Evolutionary conservation across 306 rosid species (phyloP).

Genomic region (Sophora flavescens): DNA sequence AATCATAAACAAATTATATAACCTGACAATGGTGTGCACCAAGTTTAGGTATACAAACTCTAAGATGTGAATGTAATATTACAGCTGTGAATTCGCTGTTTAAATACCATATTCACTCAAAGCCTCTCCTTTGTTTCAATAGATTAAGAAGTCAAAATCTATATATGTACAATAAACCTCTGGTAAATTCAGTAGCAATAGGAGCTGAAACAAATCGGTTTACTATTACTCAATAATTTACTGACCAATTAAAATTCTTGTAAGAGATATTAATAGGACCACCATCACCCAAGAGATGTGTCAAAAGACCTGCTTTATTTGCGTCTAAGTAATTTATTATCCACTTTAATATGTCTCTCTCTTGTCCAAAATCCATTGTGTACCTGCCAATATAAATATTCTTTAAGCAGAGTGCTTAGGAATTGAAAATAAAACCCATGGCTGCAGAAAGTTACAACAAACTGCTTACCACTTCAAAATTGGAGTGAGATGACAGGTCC

Average conservation of each 20-base stretch:
- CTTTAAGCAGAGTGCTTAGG: conserved; percentile 33
- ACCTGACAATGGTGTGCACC: neutral
- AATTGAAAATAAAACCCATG: conserved; percentile 5
- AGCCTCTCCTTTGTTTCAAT: neutral
- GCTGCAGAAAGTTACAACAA: neutral
- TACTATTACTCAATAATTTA: conserved; percentile 55
- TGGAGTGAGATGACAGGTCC: conserved; percentile 70
- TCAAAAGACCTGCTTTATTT: conserved; percentile 83
- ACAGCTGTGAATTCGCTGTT: neutral
- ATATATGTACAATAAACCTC: conserved; percentile 23
- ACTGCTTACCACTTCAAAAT: conserved; percentile 76
- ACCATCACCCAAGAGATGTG: conserved; percentile 87
- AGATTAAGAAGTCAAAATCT: conserved; percentile 24
- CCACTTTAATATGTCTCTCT: conserved; percentile 72
- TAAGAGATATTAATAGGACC: conserved; percentile 67
- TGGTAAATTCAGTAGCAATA: conserved; percentile 19
- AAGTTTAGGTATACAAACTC: neutral
- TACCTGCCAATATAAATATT: conserved; percentile 59
- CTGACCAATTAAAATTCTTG: conserved; percentile 74
- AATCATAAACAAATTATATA: no score
- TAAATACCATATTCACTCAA: no score
- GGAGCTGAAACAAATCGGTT: conserved; percentile 33
- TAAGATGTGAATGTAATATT: neutral
- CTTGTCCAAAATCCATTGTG: conserved; percentile 75
- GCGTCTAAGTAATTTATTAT: conserved; percentile 74